Conservation (phyloP, 2,329 filamentous ascomycete genomes). For the Beauveria medogensis region DNA sequence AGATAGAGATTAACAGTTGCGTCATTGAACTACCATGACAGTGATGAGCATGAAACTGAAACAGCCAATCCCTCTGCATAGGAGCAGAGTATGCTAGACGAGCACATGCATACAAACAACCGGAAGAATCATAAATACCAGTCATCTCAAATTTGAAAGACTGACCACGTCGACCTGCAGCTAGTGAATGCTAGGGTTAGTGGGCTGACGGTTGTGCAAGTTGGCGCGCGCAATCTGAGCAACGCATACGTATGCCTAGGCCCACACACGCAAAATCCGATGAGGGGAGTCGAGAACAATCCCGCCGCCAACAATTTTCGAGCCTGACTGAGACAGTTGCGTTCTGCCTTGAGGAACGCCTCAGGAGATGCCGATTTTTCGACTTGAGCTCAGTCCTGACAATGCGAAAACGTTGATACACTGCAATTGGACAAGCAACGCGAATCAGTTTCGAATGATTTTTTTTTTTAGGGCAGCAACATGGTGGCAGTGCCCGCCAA, state of each 20-base stretch:
- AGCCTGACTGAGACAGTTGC: background rate
- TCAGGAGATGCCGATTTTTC: background rate
- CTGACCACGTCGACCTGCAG: background rate
- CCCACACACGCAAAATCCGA: background rate
- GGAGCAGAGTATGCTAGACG: too few species aligned
- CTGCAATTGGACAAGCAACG: background rate
- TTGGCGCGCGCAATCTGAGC: background rate
- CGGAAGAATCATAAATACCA: too few species aligned
- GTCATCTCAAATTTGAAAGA: background rate
- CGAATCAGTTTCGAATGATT: background rate
- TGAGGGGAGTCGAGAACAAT: background rate
- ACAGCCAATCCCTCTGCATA: too few species aligned
- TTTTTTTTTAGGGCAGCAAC: background rate
- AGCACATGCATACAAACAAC: background rate
- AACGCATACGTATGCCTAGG: slow-evolving; percentile 3
- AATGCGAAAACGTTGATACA: background rate
- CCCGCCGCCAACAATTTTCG: background rate
- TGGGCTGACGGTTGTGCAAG: background rate
- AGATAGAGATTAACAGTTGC: background rate
- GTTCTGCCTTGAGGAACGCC: background rate
- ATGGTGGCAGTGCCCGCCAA: background rate
- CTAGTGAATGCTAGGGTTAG: background rate
- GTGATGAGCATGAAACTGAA: background rate
- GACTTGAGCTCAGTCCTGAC: background rate
- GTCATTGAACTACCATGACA: background rate